Percentiles rank a stretch among this genome's conserved stretches.
Evolutionary conservation across 2,329 filamentous ascomycete genomes (phyloP).

Genomic region (Aspergillus brasiliensis): DNA sequence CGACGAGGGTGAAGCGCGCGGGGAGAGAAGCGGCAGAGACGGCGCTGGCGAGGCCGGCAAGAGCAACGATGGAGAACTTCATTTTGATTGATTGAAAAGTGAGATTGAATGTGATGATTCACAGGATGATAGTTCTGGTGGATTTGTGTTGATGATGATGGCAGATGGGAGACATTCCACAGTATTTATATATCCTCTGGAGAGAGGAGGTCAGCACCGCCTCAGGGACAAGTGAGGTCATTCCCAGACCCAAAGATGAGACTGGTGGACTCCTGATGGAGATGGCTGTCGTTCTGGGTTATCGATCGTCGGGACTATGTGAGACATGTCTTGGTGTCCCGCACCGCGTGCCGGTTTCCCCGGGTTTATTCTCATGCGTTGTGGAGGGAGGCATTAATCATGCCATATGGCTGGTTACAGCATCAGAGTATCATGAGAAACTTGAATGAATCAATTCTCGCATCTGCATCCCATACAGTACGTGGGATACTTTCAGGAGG

Average conservation of each 20-base stretch:
- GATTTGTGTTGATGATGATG: background rate
- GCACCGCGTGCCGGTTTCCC: background rate
- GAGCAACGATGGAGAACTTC: slow-evolving; percentile 31
- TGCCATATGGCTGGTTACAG: background rate
- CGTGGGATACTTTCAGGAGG: background rate
- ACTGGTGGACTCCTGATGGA: background rate
- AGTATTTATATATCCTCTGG: background rate
- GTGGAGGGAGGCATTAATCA: background rate
- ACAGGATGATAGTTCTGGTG: background rate
- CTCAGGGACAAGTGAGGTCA: background rate
- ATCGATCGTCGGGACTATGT: background rate
- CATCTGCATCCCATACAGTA: background rate
- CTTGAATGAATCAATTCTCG: too few species aligned
- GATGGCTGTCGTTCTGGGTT: background rate
- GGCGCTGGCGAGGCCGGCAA: slow-evolving; percentile 25
- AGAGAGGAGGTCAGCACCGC: background rate
- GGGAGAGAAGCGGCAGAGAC: slow-evolving; percentile 26
- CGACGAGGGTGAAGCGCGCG: slow-evolving; percentile 30
- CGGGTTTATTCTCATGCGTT: background rate
- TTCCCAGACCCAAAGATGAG: background rate
- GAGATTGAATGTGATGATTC: background rate
- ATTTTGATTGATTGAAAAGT: slow-evolving; percentile 22
- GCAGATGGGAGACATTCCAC: background rate
- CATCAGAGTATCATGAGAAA: too few species aligned
- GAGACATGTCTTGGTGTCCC: slow-evolving; percentile 1